Conservation (phyloP, 352 stramenopile species). For the Phytopythium boreale region DNA sequence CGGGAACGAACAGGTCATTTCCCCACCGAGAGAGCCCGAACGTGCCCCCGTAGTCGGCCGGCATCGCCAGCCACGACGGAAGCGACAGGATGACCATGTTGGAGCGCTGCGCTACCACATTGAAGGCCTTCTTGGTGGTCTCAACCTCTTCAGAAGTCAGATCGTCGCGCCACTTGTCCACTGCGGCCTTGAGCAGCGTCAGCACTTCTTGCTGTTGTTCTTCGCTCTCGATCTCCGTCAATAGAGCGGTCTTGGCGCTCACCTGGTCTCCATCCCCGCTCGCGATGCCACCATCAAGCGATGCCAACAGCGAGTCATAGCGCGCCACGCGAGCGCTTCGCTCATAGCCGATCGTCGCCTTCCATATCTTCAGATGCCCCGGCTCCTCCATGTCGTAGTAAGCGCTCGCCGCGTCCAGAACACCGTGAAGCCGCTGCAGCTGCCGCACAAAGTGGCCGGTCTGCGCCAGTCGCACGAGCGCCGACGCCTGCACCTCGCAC, state of each 20-base stretch:
- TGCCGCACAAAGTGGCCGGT: too few species aligned
- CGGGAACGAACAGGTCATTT: not conserved
- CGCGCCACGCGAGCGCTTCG: not conserved
- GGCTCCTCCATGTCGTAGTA: not conserved
- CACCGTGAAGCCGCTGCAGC: too few species aligned
- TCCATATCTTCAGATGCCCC: not conserved
- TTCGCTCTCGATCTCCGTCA: not conserved
- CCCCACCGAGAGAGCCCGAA: constrained; percentile 2
- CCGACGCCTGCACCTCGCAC: not conserved
- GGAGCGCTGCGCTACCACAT: not conserved
- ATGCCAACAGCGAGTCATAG: not conserved
- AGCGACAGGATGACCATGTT: not conserved
- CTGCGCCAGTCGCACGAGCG: not conserved
- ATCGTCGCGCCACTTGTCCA: not conserved
- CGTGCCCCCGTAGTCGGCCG: not conserved
- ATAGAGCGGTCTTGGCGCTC: not conserved
- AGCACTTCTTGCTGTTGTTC: not conserved
- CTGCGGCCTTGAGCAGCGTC: not conserved
- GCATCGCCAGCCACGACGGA: not conserved
- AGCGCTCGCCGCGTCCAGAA: not conserved
- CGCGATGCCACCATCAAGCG: not conserved
- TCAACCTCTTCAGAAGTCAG: not conserved
- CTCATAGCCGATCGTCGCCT: not conserved
- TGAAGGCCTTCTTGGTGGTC: not conserved
- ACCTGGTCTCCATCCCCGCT: not conserved